phyloP scores from a whole-genome alignment of 2,329 filamentous ascomycete species.

The Aspergillus nomiae region DNA sequence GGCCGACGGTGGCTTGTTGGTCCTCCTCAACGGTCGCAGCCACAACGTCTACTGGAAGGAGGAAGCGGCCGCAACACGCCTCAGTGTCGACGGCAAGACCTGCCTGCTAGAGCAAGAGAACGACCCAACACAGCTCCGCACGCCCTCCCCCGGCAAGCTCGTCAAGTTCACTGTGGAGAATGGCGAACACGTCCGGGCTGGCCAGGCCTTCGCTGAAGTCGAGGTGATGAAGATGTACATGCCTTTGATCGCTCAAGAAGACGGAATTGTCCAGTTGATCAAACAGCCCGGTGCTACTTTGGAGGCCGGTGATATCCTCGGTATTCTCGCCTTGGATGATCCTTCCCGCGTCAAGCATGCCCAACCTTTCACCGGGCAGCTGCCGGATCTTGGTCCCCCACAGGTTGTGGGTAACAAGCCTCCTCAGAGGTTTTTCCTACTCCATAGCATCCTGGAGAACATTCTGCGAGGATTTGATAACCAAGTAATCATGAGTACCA shows the following conservation, averaged over 20 bases:
- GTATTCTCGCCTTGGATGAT: constrained; percentile 92
- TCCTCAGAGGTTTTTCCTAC: constrained; percentile 78
- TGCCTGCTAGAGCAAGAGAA: constrained; percentile 98
- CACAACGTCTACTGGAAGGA: constrained; percentile 99
- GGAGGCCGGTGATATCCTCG: constrained; percentile 97
- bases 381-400: constrained; percentile 83
- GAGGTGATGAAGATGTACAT: constrained; percentile 99
- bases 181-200: constrained; percentile 87
- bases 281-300: constrained; percentile 98
- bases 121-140: constrained; percentile 93
- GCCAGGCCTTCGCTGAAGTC: constrained; percentile 92
- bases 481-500: constrained; percentile 89
- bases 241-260: constrained; percentile 92
- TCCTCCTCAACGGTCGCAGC: constrained; percentile 86
- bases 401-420: constrained; percentile 89
- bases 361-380: constrained; percentile 86
- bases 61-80: constrained; percentile 89
- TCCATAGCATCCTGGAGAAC: constrained; percentile 77
- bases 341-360: constrained; percentile 96
- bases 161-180: constrained; percentile 98
- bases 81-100: constrained; percentile 97
- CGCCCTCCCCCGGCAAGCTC: constrained; percentile 93
- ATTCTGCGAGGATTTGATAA: constrained; percentile 96
- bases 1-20: constrained; percentile 88
- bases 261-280: constrained; percentile 95